Evolutionary conservation across 1,284 basidiomycete species (phyloP), one percentile per base, ranked within the genome.

Genomic region (Rhodotorula sp.): DNA sequence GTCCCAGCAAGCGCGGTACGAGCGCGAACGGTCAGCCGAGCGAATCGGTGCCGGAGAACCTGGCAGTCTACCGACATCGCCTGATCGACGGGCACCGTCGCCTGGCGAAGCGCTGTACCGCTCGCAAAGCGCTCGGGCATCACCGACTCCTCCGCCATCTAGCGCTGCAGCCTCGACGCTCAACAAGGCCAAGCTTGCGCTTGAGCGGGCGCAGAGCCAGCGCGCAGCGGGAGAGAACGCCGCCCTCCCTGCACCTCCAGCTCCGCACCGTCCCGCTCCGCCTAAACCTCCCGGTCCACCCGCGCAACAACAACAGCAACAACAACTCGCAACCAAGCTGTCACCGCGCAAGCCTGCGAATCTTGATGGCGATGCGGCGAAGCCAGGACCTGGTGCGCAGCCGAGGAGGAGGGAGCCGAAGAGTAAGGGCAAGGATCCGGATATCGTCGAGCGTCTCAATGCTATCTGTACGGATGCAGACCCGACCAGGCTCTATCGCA

Each of bases 401-500:
- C 63, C 71, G 44, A 44, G 74, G 9, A 40, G 74, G 57, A 31
- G 74, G 52, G 74, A 75, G 53, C 67, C 65, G 44, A 67, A 68
- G 65, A 64, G 56, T 20, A 56, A 55, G 60, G 56, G 57, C 30
- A 64, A 68, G 20, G 70, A 94, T 70, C 87, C 88, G 74, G 94
- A 97, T 78, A 92, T 98, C 70, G 89, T 99, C 71, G 89, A 88
- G 76, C 87, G 93, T 55, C 81, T 99, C 77, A 89, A 92, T 79
- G 88, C 89, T 75, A 98, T 99, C 77, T 99, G 96, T 80, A 95
- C 94, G 2, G 92, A 96, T 78, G 94, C 94, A 9, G 96, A 99
- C 81, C 96, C 96, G 52, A 97, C 94, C 62, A 87, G 87, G 80
- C 83, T 98, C 51, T 99, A 99, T 81, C 85, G 93, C 65, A 94